Evolutionary conservation across 139 green algal genomes (phyloP).

Genomic region (Haematococcus sp.): DNA sequence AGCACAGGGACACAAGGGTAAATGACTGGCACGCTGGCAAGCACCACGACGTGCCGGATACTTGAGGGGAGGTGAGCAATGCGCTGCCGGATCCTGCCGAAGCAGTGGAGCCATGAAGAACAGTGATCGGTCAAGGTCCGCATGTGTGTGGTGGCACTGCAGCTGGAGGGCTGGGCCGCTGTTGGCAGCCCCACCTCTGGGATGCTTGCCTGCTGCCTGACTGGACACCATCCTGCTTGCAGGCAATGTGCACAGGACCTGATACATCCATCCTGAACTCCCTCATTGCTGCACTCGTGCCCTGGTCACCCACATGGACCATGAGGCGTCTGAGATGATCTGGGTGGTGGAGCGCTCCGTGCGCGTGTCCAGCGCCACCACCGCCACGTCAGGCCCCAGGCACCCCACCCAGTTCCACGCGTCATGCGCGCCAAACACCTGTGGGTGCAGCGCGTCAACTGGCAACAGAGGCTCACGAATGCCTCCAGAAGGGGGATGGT

Average conservation of each 20-base stretch:
- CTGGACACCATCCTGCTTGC: no score
- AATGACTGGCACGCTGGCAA: no score
- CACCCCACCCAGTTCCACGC: constrained; percentile 4
- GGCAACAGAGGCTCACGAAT: no score
- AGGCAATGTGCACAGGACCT: no score
- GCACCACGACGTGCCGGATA: constrained; percentile 48
- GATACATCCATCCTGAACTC: no score
- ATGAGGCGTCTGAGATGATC: background rate
- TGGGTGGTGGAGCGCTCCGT: constrained; percentile 28
- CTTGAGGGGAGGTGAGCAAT: constrained; percentile 21
- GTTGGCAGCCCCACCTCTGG: no score
- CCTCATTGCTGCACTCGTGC: no score
- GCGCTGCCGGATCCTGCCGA: constrained; percentile 4
- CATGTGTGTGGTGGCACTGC: background rate
- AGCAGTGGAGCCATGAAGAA: background rate
- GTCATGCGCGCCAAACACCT: constrained; percentile 2
- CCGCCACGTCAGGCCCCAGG: constrained; percentile 25
- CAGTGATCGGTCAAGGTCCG: background rate
- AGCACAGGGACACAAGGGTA: no score
- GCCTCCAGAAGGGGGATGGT: background rate
- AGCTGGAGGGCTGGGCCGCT: no score
- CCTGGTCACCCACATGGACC: no score
- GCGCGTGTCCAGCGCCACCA: constrained; percentile 42
- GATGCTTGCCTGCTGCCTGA: no score
- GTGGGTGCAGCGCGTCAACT: no score